These are phyloP conservation scores for Daldinia bambusicola DNA, from an alignment of 495 filamentous ascomycete species.

Conservation along the genomic window DNA sequence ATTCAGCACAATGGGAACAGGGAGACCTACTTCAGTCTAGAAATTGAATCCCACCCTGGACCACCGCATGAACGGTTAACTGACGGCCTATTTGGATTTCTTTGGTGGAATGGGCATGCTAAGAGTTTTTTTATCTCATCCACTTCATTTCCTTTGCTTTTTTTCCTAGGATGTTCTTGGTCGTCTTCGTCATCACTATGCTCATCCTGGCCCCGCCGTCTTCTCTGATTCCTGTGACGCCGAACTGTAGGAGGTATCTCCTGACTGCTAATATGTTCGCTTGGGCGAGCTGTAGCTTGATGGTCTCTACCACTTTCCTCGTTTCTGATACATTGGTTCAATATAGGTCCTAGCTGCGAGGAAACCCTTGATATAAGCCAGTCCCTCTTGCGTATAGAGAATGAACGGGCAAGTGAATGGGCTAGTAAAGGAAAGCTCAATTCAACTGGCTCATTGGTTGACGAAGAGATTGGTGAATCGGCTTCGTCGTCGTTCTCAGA, in stretches of 20 bases:
- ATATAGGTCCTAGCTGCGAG: neutral
- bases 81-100: neutral
- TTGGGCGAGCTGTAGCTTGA: neutral
- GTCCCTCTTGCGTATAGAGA: neutral
- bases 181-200: constrained; percentile 3
- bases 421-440: neutral
- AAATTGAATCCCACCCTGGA: neutral
- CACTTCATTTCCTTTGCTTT: neutral
- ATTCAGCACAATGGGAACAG: neutral
- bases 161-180: constrained; percentile 4
- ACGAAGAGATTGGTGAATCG: neutral
- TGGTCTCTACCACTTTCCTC: neutral
- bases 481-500: neutral
- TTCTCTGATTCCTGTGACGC: neutral
- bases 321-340: neutral
- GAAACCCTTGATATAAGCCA: neutral
- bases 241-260: neutral
- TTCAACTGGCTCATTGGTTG: neutral
- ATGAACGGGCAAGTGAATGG: neutral
- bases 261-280: neutral
- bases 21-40: constrained; percentile 5
- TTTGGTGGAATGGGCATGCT: constrained; percentile 11
- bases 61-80: constrained; percentile 3
- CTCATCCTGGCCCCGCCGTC: neutral
- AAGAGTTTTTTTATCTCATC: neutral